Percentiles rank a stretch among this genome's conserved stretches.
These are phyloP conservation scores for Wickerhamiella dianesei DNA, from an alignment of 805 yeast genomes.

Conservation along the genomic window DNA sequence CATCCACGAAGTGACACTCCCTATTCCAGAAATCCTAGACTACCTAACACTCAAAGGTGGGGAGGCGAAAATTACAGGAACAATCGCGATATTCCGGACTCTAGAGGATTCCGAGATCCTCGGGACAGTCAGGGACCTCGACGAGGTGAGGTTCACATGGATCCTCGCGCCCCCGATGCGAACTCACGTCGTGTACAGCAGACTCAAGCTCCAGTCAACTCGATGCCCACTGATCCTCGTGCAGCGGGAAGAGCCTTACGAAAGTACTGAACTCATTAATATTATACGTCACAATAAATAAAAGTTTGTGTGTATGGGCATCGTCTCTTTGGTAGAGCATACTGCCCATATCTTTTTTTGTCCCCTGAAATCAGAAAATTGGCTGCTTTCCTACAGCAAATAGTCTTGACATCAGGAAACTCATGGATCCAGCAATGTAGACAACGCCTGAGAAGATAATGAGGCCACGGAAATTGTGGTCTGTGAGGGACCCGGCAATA, in stretches of 20 bases:
- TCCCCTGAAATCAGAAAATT: constrained; percentile 7
- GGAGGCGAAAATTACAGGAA: neutral
- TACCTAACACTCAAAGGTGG: no score
- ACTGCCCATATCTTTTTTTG: no score
- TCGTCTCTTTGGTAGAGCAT: no score
- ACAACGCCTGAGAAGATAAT: constrained; percentile 24
- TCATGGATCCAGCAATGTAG: constrained; percentile 20
- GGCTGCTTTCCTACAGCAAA: constrained; percentile 19
- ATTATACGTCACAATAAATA: neutral
- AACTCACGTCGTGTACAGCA: neutral
- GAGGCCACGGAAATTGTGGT: constrained; percentile 23
- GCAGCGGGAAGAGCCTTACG: neutral
- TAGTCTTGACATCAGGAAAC: constrained; percentile 20
- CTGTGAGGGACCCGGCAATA: constrained; percentile 26
- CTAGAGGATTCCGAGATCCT: neutral
- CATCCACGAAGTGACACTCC: no score
- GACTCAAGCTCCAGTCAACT: neutral
- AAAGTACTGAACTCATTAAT: no score
- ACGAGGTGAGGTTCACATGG: neutral
- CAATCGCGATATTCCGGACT: neutral
- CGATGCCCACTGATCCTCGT: neutral
- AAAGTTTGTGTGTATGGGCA: no score
- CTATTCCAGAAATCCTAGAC: no score
- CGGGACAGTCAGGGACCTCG: neutral
- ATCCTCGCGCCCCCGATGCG: neutral